A percentile compares a stretch with the other conserved stretches of the same genome.
Evolutionary conservation across 2,329 filamentous ascomycete genomes (phyloP).

Genomic region (Penicillium sp.): DNA sequence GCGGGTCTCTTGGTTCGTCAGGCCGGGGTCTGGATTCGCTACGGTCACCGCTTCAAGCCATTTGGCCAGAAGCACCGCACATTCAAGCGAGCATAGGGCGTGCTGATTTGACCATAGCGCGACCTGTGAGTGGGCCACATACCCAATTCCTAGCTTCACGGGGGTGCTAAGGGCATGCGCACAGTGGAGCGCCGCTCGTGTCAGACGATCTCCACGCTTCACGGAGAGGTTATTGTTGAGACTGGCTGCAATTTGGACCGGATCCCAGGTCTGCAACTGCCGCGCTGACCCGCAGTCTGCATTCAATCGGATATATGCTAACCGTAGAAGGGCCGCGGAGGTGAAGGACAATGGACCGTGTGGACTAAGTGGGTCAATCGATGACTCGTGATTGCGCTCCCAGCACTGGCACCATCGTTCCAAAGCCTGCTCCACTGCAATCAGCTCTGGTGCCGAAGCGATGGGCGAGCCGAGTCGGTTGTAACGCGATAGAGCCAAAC

Average conservation of each 20-base stretch:
- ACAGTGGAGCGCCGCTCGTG: conserved; percentile 57
- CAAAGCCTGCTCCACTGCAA: conserved; percentile 35
- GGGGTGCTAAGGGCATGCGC: conserved; percentile 61
- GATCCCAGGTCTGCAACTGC: conserved; percentile 38
- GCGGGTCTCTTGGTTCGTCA: conserved; percentile 39
- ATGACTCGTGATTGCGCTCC: conserved; percentile 42
- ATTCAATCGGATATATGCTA: conserved; percentile 40
- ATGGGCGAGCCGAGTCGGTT: conserved; percentile 21
- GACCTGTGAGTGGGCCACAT: conserved; percentile 59
- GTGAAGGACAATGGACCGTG: conserved; percentile 40
- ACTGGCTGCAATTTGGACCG: conserved; percentile 35
- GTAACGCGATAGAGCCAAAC: conserved; percentile 27
- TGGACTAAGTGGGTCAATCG: conserved; percentile 38
- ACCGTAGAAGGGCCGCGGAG: conserved; percentile 36
- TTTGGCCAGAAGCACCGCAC: conserved; percentile 59
- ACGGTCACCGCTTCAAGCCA: conserved; percentile 41
- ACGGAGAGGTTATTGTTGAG: conserved; percentile 41
- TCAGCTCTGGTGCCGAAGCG: conserved; percentile 30
- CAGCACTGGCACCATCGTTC: conserved; percentile 42
- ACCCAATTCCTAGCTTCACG: conserved; percentile 59
- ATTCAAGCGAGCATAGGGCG: conserved; percentile 59
- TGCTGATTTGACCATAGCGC: conserved; percentile 64
- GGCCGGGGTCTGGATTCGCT: conserved; percentile 24
- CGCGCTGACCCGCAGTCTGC: conserved; percentile 39
- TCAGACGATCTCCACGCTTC: conserved; percentile 50